Base-by-base conservation (phyloP, 2,329 filamentous ascomycete species). In the Botrytis deweyae region DNA sequence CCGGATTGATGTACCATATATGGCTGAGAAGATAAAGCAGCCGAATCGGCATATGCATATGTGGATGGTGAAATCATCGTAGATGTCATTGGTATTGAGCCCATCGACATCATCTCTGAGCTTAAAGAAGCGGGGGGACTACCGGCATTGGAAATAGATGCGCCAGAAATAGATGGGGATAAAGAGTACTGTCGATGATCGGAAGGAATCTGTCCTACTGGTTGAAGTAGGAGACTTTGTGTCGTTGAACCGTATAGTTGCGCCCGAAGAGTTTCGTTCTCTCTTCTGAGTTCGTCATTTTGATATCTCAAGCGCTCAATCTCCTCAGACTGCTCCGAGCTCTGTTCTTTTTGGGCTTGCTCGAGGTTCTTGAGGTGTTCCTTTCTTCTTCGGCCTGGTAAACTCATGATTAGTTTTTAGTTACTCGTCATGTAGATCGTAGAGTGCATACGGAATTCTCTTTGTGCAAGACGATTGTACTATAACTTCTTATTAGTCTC, bases 331-430 rank as follows among this genome's bases (percentile, higher is more conserved):
- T 84, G 83, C 69, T 82, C 80, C 25, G 77, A 79, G 64, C 76
- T 83, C 72, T 83, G 81, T 73, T 84, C 83, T 70, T 81, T 81
- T 72, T 84, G 83, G 52, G 83, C 81, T 64, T 82, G 81, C 76
- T 85, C 83, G 44, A 85, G 81, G 62, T 82, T 84, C 77, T 82
- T 84, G 65, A 85, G 79, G 74, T 84, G 83, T 75, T 84, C 83
- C 77, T 85, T 85, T 70, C 83, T 81, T 74, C 83, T 79, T 74
- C 83, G 83, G 52, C 83, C 83, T 85, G 62, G n/a, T 61, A 18
- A 49, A 73, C 14, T 59, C 67, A 69, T 52, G 4, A 73, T 79
- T 75, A 78, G 75, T 67, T 49, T 71, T 55, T 42, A 73, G 14
- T 52, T 29, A 44, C 29, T 12, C 20, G 40, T 18, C 33, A 61